Evolutionary conservation across 2,329 filamentous ascomycete species (phyloP).

Genomic region (Alternaria metachromatica): DNA sequence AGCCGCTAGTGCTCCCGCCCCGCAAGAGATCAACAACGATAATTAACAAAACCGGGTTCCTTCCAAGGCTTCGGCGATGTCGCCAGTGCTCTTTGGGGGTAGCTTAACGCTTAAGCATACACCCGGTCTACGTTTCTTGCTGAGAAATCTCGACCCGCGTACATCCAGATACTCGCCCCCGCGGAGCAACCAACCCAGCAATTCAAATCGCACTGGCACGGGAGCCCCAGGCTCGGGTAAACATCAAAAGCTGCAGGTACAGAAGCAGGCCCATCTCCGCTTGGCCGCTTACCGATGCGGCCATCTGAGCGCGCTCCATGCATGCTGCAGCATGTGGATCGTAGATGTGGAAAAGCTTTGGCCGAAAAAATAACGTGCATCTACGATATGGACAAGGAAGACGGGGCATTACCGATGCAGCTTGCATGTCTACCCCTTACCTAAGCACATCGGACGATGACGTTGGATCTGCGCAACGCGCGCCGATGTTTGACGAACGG

Average conservation of each 20-base stretch:
- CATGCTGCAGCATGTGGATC: neutral
- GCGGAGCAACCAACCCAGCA: conserved; percentile 5
- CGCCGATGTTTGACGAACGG: conserved; percentile 2
- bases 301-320: neutral
- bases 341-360: neutral
- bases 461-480: conserved; percentile 3
- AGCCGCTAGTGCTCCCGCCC: conserved; percentile 29
- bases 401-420: neutral
- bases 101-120: conserved; percentile 9
- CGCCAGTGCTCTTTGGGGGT: conserved; percentile 1
- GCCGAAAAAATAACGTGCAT: neutral
- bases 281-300: conserved; percentile 2
- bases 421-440: neutral
- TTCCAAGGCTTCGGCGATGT: conserved; percentile 7
- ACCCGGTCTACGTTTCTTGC: conserved; percentile 5
- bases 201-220: neutral
- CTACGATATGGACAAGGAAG: neutral
- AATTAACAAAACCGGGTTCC: neutral
- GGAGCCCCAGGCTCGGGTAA: neutral
- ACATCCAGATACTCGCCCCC: conserved; percentile 5
- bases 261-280: conserved; percentile 8
- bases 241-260: conserved; percentile 11
- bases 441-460: conserved; percentile 7
- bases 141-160: conserved; percentile 11
- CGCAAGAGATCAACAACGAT: conserved; percentile 1